Evolutionary conservation across 2,329 filamentous ascomycete species (phyloP).

Genomic region (Xylariaceae sp.): DNA sequence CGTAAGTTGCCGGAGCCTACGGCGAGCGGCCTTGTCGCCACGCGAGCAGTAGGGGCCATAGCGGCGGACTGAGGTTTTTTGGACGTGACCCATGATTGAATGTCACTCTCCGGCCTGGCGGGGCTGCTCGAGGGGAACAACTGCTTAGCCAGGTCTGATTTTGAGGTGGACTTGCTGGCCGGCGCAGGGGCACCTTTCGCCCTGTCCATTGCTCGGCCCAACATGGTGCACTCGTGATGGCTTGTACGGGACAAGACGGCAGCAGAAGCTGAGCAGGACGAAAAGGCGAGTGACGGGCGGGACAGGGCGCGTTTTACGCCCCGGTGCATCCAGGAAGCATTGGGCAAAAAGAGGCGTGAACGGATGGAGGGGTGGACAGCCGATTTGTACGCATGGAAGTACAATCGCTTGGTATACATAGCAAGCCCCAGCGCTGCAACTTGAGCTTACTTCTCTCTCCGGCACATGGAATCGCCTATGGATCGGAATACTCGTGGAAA

Average conservation of each 20-base stretch:
- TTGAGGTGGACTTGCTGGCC: slow-evolving; percentile 28
- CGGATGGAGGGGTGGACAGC: background rate
- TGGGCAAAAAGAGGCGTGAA: background rate
- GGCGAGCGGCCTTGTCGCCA: slow-evolving; percentile 30
- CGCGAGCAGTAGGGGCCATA: background rate
- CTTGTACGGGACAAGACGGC: slow-evolving; percentile 14
- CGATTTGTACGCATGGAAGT: background rate
- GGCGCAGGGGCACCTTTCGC: slow-evolving; percentile 34
- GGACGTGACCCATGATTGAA: slow-evolving; percentile 43
- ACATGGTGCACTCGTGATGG: slow-evolving; percentile 21
- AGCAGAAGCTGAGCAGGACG: slow-evolving; percentile 15
- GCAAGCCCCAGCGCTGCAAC: background rate
- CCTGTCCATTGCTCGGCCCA: slow-evolving; percentile 27
- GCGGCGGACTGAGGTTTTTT: slow-evolving; percentile 27
- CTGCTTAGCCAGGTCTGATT: slow-evolving; percentile 42
- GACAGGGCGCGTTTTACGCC: slow-evolving; percentile 13
- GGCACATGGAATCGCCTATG: too few species aligned
- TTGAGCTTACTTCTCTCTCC: too few species aligned
- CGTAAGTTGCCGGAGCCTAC: slow-evolving; percentile 34
- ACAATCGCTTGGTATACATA: background rate
- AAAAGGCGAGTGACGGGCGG: slow-evolving; percentile 10
- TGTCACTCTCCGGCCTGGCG: slow-evolving; percentile 40
- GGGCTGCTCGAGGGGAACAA: slow-evolving; percentile 55
- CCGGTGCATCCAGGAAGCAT: slow-evolving; percentile 18
- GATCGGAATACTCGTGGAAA: too few species aligned